phyloP scores from a whole-genome alignment of 116 monocot genomes.

The Zostera marina region DNA sequence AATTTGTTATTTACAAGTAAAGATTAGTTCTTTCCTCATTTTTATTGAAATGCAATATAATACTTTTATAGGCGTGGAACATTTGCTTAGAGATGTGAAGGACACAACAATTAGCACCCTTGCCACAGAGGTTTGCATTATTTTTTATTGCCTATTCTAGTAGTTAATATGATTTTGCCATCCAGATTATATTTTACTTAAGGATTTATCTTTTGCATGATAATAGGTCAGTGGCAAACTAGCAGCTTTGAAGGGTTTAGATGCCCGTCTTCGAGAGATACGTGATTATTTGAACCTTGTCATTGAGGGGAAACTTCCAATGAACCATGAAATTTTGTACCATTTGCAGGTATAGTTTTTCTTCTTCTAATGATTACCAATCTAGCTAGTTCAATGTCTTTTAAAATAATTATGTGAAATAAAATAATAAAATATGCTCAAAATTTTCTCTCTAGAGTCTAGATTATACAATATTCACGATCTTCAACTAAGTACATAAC shows the following conservation, averaged over 20 bases:
- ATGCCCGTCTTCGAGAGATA: slow-evolving; percentile 84
- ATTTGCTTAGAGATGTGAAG: slow-evolving; percentile 91
- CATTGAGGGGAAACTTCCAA: slow-evolving; percentile 80
- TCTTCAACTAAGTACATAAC: no score
- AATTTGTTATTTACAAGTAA: not conserved
- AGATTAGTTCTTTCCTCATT: not conserved
- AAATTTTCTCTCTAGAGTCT: no score
- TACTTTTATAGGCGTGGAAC: slow-evolving; percentile 59
- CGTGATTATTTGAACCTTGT: slow-evolving; percentile 75
- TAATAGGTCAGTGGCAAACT: slow-evolving; percentile 73
- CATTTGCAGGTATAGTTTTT: slow-evolving; percentile 63
- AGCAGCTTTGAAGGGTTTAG: slow-evolving; percentile 86
- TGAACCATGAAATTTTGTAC: slow-evolving; percentile 94
- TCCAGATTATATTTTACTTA: not conserved
- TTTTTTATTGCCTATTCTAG: not conserved
- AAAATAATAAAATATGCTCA: no score
- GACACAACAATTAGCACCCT: slow-evolving; percentile 96
- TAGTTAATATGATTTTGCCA: not conserved
- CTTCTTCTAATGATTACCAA: not conserved
- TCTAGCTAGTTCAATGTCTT: no score
- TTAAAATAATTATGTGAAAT: no score
- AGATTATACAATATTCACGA: no score
- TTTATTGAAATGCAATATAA: not conserved
- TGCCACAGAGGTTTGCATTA: slow-evolving; percentile 59
- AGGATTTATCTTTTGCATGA: not conserved